These are phyloP conservation scores for Cyanodermella asteris DNA, from an alignment of 2,329 filamentous ascomycete genomes.

Conservation along the genomic window DNA sequence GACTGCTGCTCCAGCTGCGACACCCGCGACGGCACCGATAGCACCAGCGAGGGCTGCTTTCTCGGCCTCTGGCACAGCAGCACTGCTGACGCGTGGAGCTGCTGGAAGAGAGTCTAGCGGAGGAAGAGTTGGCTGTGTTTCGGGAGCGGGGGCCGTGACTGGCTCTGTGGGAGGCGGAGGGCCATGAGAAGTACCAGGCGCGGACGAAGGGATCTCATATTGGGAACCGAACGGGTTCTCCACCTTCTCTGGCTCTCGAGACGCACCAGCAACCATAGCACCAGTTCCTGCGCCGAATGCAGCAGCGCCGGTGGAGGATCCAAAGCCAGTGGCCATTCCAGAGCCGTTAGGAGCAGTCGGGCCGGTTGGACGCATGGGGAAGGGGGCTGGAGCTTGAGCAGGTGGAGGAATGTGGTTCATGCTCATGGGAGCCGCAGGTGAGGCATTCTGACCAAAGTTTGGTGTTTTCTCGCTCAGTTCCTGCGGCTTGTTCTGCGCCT, in stretches of 20 bases:
- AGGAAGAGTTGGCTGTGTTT: conserved; percentile 8
- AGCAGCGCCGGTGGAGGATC: no score
- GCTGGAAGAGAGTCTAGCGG: conserved; percentile 4
- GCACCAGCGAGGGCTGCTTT: conserved; percentile 3
- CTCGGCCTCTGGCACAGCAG: conserved; percentile 6
- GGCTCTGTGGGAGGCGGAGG: conserved; percentile 43
- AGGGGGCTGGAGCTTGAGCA: no score
- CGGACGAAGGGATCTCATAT: no score
- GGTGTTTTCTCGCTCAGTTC: conserved; percentile 14
- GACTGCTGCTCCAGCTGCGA: conserved; percentile 36
- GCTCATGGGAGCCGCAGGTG: conserved; percentile 56
- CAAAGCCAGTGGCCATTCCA: conserved; percentile 18
- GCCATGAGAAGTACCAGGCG: no score
- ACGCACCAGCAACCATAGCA: no score
- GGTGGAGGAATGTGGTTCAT: no score
- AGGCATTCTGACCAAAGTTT: conserved; percentile 17
- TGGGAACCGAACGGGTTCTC: no score
- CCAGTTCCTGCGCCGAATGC: no score
- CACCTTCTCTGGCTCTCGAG: no score
- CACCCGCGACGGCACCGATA: conserved; percentile 11
- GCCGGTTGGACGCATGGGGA: no score
- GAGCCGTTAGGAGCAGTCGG: conserved; percentile 58
- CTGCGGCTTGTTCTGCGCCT: conserved; percentile 30
- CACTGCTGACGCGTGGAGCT: conserved; percentile 6
- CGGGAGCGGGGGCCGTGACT: conserved; percentile 38